Evolutionary conservation across 1,139 yeast genomes (phyloP), one percentile per base, ranked within the genome.

Genomic region (Pichia sp.): DNA sequence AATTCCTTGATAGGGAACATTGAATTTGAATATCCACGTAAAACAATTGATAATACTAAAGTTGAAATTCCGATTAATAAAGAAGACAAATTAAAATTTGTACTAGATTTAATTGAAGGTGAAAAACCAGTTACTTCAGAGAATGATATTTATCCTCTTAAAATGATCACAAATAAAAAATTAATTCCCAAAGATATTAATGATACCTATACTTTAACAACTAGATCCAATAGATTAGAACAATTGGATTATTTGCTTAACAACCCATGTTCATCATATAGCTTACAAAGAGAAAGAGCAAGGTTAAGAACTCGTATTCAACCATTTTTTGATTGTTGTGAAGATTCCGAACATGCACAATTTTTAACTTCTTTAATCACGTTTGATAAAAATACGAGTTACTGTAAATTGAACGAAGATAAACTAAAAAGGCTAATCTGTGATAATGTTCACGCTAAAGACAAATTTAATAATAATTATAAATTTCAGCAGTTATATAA

Each of bases 241-340:
- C 61, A 59, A 42, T 40, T 63, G 30, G 55, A 49, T 20, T 41
- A 50, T 34, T 43, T 62, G 20, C 16, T 46, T 62, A 4, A 35
- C 50, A 8, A 45, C 43, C 57, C 56, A 3, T 64, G 70, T 1
- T 69, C 74, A 0, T 61, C 63, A 32, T 60, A 59, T 12, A 46
- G 51, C 4, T 59, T 81, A 31, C 67, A 72, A 2, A 66, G 64
- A 40, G 75, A 75, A 46, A 66, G 74, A 41, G 68, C 73, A 0
- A 57, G 59, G 35, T 44, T 64, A 22, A 68, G 67, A 28, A 69
- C 77, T 0, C 52, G 60, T 1, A 55, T 59, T 9, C 57, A 63
- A 24, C 76, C 77, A 3, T 82, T 77, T 55, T 65, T 68, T 45
- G 76, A 76, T 10, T 72, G 75, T 6, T 83, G 92, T 56, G 66